A percentile compares a stretch with the other conserved stretches of the same genome.
These are phyloP conservation scores for Exophiala alcalophila DNA, from an alignment of 2,329 filamentous ascomycete species.

Conservation along the genomic window DNA sequence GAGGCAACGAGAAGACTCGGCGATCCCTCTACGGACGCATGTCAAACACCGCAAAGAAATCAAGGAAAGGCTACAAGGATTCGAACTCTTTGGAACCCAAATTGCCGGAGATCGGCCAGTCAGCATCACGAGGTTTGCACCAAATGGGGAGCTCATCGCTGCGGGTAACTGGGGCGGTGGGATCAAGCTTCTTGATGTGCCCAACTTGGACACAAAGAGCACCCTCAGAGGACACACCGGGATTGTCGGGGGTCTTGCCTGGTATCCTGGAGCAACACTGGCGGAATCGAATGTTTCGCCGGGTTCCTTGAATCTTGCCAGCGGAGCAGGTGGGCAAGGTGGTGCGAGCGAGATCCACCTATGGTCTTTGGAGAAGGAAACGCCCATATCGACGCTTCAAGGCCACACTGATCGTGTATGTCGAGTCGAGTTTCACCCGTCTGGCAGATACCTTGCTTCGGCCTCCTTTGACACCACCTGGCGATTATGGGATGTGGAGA, in stretches of 20 bases:
- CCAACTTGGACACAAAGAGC: slow-evolving; percentile 72
- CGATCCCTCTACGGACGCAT: slow-evolving; percentile 81
- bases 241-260: slow-evolving; percentile 84
- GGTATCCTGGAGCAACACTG: slow-evolving; percentile 80
- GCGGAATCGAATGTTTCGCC: slow-evolving; percentile 67
- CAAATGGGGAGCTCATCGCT: slow-evolving; percentile 76
- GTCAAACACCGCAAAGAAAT: slow-evolving; percentile 87
- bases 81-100: slow-evolving; percentile 91
- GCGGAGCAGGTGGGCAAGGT: slow-evolving; percentile 59
- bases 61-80: slow-evolving; percentile 75
- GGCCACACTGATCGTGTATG: slow-evolving; percentile 87
- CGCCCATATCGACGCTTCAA: slow-evolving; percentile 74
- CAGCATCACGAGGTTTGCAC: slow-evolving; percentile 87
- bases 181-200: slow-evolving; percentile 80
- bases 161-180: slow-evolving; percentile 92
- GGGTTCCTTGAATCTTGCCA: slow-evolving; percentile 77
- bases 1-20: slow-evolving; percentile 75
- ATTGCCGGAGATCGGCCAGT: slow-evolving; percentile 87
- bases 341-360: slow-evolving; percentile 84
- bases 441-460: slow-evolving; percentile 82
- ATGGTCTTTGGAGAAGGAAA: slow-evolving; percentile 85
- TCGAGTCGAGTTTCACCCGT: slow-evolving; percentile 90
- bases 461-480: slow-evolving; percentile 96
- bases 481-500: slow-evolving; percentile 92
- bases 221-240: slow-evolving; percentile 80